Evolutionary conservation across 768 basidiomycete genomes (phyloP), one percentile per base, ranked within the genome.

Genomic region (Fomitopsis pulvina): DNA sequence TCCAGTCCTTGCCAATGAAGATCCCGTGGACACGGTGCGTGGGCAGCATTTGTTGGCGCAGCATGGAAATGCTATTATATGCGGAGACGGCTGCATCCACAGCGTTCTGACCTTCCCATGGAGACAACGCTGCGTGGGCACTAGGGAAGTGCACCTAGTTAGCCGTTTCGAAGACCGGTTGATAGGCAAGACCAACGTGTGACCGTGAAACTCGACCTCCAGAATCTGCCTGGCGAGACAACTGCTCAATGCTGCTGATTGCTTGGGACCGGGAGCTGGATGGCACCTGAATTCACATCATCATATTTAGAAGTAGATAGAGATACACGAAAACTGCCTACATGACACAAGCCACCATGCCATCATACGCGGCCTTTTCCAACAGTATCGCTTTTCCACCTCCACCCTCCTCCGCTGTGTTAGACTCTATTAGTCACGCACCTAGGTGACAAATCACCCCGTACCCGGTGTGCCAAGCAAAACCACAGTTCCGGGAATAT

Each of bases 11-110:
- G 1, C 88, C 88, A 55, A 77, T 74, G 58, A 92, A 80, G 41
- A 91, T 77, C 0, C 89, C 88, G 58, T 94, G 90, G 2, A 90
- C 78, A 32, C 90, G 81, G 54, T 85, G 79, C 0, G 81, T 81
- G 0, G 92, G 87, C 47, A 76, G 74, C 14, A 90, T 72, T 58
- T 93, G 92, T 64, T 94, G 92, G 14, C 92, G 79, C 22, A 93
- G 72, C 6, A 81, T 80, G 0, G 87, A 81, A 24, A 93, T 81
- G 47, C 82, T 86, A 43, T 77, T 85, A 61, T 93, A 92, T 3
- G 86, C 85, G 2, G 90, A 72, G 4, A 92, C 85, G n/a, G 88
- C 89, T 0, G 92, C 92, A 60, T 94, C 91, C 11, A 92, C 66
- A 1, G 90, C 83, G 54, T 92, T 92, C 52, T 72, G 74, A 1